These are phyloP conservation scores for Petunia secreta DNA, from an alignment of 257 asterid species.

Conservation along the genomic window DNA sequence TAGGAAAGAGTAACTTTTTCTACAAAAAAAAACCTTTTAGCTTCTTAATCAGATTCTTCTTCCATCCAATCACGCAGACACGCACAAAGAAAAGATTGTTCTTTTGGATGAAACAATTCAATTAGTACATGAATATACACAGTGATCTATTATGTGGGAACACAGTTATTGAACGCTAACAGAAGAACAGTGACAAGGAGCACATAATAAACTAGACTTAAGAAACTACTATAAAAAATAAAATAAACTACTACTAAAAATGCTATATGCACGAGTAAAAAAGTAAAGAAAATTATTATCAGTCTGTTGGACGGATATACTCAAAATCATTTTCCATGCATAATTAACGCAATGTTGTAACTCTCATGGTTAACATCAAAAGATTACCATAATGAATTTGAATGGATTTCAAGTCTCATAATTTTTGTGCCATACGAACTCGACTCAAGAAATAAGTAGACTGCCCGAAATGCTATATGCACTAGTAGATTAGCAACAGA, in stretches of 20 bases:
- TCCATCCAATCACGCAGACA: too few species aligned
- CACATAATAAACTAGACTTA: not conserved
- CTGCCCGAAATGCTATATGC: not conserved
- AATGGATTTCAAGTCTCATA: not conserved
- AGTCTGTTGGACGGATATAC: not conserved
- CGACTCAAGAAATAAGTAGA: not conserved
- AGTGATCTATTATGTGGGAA: not conserved
- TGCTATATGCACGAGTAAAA: not conserved
- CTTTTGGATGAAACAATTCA: not conserved
- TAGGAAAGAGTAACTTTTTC: not conserved
- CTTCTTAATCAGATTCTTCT: not conserved
- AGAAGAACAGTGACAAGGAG: not conserved
- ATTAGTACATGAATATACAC: not conserved
- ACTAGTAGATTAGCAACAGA: not conserved
- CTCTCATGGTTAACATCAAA: not conserved
- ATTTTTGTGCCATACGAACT: slow-evolving; percentile 1
- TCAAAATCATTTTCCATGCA: slow-evolving; percentile 9
- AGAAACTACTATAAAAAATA: not conserved
- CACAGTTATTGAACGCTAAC: not conserved
- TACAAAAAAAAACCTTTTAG: not conserved
- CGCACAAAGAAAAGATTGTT: not conserved
- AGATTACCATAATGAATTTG: not conserved
- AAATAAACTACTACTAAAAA: not conserved
- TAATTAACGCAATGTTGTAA: not conserved
- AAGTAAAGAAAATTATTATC: not conserved